Percentiles rank a stretch among this genome's conserved stretches.
These are phyloP conservation scores for Ilex aquifolium DNA, from an alignment of 257 asterid species.

Conservation along the genomic window DNA sequence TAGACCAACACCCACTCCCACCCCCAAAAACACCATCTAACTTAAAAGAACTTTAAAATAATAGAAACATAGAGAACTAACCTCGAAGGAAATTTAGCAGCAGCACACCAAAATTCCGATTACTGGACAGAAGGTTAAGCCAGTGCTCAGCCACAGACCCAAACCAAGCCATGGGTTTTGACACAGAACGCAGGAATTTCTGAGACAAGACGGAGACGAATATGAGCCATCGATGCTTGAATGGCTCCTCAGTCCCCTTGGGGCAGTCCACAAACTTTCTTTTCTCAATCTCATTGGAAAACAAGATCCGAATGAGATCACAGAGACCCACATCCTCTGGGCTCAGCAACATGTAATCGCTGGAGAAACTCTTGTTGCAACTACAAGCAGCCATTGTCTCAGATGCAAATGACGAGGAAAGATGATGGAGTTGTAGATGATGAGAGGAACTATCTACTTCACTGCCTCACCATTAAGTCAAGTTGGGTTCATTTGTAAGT, in stretches of 20 bases:
- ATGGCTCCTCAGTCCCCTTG: conserved; percentile 19
- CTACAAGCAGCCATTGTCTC: conserved; percentile 5
- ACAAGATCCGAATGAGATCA: conserved; percentile 23
- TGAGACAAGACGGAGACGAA: conserved; percentile 27
- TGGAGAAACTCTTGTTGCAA: conserved; percentile 36
- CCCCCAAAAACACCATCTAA: no score
- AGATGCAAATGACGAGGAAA: not conserved
- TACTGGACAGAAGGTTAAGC: conserved; percentile 41
- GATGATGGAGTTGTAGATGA: conserved; percentile 14
- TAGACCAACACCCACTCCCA: no score
- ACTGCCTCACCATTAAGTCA: no score
- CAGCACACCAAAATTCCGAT: conserved; percentile 30
- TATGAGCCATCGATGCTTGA: conserved; percentile 37
- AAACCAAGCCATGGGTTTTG: conserved; percentile 28
- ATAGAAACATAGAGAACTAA: not conserved
- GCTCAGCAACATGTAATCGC: conserved; percentile 35
- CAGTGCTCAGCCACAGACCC: conserved; percentile 52
- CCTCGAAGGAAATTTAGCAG: conserved; percentile 24
- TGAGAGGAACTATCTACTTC: no score
- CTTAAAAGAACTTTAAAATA: not conserved
- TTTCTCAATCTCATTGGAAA: conserved; percentile 21
- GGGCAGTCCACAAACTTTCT: conserved; percentile 42
- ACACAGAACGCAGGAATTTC: conserved; percentile 21
- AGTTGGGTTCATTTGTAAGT: no score
- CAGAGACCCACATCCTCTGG: conserved; percentile 24